Base-by-base conservation (phyloP, 2,329 filamentous ascomycete species). In the Trichothecium sympodiale region DNA sequence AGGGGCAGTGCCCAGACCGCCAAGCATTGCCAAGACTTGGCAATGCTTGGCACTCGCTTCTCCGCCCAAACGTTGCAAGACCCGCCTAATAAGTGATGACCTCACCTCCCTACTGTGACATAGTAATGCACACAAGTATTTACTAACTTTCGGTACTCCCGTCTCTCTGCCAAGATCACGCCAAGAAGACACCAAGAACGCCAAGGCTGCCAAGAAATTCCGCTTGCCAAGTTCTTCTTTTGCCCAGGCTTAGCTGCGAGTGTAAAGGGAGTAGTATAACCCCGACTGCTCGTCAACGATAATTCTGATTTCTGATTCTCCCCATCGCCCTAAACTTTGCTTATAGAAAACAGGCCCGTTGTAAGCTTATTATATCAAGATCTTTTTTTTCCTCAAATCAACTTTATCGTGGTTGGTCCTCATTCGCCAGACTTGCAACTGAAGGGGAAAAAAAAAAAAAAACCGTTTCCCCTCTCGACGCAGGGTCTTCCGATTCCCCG, bases 201-300 rank as follows among this genome's bases (percentile, higher is more conserved):
- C 20, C 20, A 37, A 37, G 54, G 45, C 43, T 44, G 46, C 49
- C 49, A 52, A 53, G 51, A 39, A 41, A 49, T 58, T 52, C 56
- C 55, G 56, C 54, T 56, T 50, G 49, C 54, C 57, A 54, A 25
- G 20, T 25, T 6, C 54, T 53, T 45, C 46, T 40, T 44, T 48
- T 47, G 50, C 52, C 54, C 53, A 54, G 49, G 47, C 47, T 50
- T 52, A 48, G 44, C 48, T 41, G 44, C 37, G 45, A 55, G 51
- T 55, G 53, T 57, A 56, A 59, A 57, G 53, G 51, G 54, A 56
- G 53, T 52, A 36, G 45, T 25, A 43, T 37, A 43, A 47, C 51
- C 51, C 51, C 51, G 38, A 44, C 38, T 42, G 38, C 35, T 36
- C 33, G 28, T 17, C 17, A 15, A 30, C 17, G 23, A 35, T n/a